Conservation (phyloP, 371 early-diverging fungal genomes). For the Mortierella sp. region DNA sequence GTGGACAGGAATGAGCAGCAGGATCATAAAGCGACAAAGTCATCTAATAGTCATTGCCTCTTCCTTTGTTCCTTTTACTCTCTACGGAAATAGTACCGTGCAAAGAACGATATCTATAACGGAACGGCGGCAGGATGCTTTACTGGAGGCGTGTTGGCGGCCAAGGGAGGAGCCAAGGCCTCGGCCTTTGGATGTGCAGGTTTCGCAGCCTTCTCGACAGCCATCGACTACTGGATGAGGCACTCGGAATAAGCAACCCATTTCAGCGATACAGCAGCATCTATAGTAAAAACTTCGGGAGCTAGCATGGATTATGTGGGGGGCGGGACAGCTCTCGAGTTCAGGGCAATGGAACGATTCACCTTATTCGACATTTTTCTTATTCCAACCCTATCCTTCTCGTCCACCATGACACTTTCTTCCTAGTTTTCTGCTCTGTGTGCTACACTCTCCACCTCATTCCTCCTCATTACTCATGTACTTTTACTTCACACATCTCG, state of each 20-base stretch:
- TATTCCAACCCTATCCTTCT: not conserved
- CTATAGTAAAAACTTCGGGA: not conserved
- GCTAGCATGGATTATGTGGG: not conserved
- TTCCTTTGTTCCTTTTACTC: not conserved
- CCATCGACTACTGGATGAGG: slow-evolving; percentile 89
- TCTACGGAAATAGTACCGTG: slow-evolving; percentile 80
- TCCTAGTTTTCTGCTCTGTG: not conserved
- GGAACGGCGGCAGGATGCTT: slow-evolving; percentile 92
- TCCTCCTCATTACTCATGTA: not conserved
- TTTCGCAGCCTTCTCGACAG: slow-evolving; percentile 95
- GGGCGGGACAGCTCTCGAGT: not conserved
- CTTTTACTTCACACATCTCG: not conserved
- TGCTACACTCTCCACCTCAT: not conserved
- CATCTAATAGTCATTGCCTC: not conserved
- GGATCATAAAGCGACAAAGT: not conserved
- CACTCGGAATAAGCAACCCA: slow-evolving; percentile 34
- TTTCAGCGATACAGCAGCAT: not conserved
- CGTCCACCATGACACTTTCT: too few species aligned
- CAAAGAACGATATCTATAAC: slow-evolving; percentile 94
- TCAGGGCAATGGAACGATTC: not conserved
- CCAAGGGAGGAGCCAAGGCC: slow-evolving; percentile 84
- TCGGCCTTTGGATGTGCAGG: slow-evolving; percentile 90
- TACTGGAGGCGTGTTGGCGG: slow-evolving; percentile 92
- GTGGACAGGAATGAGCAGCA: too few species aligned
- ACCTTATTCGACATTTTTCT: not conserved